Evolutionary conservation across 768 basidiomycete genomes (phyloP), one percentile per base, ranked within the genome.

Genomic region (Russula vinacea): DNA sequence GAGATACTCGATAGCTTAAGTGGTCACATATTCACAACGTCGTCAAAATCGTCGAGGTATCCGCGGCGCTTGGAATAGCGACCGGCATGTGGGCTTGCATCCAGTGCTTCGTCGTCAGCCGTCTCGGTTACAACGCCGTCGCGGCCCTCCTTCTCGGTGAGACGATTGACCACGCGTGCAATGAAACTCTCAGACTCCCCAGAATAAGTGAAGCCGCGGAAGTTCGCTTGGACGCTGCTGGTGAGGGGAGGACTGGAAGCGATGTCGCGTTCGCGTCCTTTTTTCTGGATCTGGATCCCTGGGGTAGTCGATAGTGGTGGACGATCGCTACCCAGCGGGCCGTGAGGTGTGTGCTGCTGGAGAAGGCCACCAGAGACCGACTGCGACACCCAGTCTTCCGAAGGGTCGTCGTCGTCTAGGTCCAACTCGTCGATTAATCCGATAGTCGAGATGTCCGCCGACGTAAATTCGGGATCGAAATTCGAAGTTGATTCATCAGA

Each of bases 401-500:
- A 86, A 37, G 88, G 89, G 67, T 92, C 90, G 49, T 84, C 74
- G 56, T 78, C 77, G 63, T 74, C 73, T 42, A 77, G 69, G 57
- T 72, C 80, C 44, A 81, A 74, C 54, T 75, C 69, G 56, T 75
- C 79, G 7, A 82, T 78, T 54, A 75, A 73, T 55, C 81, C 89
- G 65, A 84, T 82, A 66, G 92, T 86, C 17, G 87, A 83, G 57
- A 98, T 80, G 73, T 96, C 90, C n/a, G 92, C 89, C 29, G 86
- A 83, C 5, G 97, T 99, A 76, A 99, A 99, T 77, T 98, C 94
- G 33, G 94, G 92, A 74, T 99, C 97, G 72, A 99, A 99, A 79
- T 98, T 98, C 68, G 87, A 87, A n/a, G 93, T 94, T 17, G 90
- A 93, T 76, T 99, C 97, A 79, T 99, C 97, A 19, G 93, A 96